These are phyloP conservation scores for Aspergillus indologenus DNA, from an alignment of 495 filamentous ascomycete genomes.

Conservation along the genomic window DNA sequence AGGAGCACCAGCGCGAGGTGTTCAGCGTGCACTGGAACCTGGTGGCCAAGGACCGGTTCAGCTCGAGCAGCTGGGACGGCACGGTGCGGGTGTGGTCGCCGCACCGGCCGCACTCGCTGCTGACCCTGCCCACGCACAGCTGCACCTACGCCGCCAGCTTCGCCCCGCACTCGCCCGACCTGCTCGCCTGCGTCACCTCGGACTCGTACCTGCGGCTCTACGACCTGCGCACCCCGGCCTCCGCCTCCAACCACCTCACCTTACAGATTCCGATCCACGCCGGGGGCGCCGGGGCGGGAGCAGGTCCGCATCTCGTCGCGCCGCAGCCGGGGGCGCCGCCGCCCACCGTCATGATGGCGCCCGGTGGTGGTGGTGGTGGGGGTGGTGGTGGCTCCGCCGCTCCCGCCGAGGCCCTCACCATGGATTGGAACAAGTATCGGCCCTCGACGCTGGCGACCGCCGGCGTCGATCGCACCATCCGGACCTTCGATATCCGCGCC, in stretches of 20 bases:
- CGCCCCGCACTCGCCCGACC: constrained; percentile 70
- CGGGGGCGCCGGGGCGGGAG: constrained; percentile 33
- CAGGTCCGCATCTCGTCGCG: constrained; percentile 22
- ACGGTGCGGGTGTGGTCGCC: constrained; percentile 92
- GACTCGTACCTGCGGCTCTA: constrained; percentile 87
- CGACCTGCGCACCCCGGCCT: constrained; percentile 80
- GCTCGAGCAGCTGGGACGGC: constrained; percentile 89
- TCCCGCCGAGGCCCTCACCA: constrained; percentile 81
- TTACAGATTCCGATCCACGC: constrained; percentile 75
- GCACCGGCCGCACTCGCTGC: constrained; percentile 61
- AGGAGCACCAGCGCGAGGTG: constrained; percentile 87
- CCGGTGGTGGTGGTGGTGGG: too few relatives aligned
- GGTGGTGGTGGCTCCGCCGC: constrained; percentile 27
- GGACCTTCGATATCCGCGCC: constrained; percentile 83
- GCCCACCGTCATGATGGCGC: constrained; percentile 26
- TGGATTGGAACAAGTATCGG: constrained; percentile 99
- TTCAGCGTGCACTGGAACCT: constrained; percentile 92
- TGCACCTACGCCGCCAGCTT: constrained; percentile 89
- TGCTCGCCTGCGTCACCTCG: constrained; percentile 77
- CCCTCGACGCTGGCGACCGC: constrained; percentile 76
- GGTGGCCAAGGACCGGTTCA: constrained; percentile 83
- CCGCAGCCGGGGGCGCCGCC: constrained; percentile 6
- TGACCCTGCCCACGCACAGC: constrained; percentile 80
- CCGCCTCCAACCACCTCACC: constrained; percentile 77
- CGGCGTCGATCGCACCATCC: constrained; percentile 83